Evolutionary conservation across 495 filamentous ascomycete species (phyloP).

Genomic region (Letharia lupina): DNA sequence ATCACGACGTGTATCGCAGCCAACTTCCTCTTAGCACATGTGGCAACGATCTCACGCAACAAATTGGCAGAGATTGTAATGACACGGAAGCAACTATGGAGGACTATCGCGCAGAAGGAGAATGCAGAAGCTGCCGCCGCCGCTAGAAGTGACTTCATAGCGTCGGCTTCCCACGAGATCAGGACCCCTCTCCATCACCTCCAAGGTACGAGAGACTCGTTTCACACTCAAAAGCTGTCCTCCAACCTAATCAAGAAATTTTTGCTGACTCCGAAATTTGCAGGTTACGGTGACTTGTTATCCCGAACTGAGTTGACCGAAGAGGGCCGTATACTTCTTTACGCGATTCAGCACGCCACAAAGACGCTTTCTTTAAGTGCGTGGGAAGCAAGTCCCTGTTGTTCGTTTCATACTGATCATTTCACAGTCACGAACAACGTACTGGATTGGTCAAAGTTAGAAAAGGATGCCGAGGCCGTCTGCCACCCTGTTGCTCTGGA

Average conservation of each 20-base stretch:
- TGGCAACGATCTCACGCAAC: slow-evolving; percentile 27
- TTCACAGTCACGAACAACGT: slow-evolving; percentile 28
- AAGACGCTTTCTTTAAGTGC: slow-evolving; percentile 28
- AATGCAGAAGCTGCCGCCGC: slow-evolving; percentile 27
- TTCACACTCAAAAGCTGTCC: not conserved
- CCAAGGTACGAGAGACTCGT: slow-evolving; percentile 8
- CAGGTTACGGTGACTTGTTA: slow-evolving; percentile 26
- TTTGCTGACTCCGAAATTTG: not conserved
- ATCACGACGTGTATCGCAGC: slow-evolving; percentile 27
- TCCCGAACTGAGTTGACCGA: slow-evolving; percentile 27
- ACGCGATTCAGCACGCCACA: slow-evolving; percentile 27
- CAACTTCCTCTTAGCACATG: slow-evolving; percentile 28
- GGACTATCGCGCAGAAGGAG: slow-evolving; percentile 28
- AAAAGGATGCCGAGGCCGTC: slow-evolving; percentile 23
- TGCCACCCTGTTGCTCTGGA: slow-evolving; percentile 26
- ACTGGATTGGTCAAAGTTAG: slow-evolving; percentile 28
- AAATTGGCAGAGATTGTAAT: slow-evolving; percentile 28
- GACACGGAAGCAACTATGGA: slow-evolving; percentile 28
- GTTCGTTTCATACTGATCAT: slow-evolving; percentile 2
- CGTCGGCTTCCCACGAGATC: slow-evolving; percentile 29
- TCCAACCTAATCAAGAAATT: not conserved
- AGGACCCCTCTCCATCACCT: slow-evolving; percentile 30
- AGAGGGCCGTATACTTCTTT: slow-evolving; percentile 26
- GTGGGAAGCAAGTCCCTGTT: not conserved
- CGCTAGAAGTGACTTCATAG: slow-evolving; percentile 27